Base-by-base conservation (phyloP, 495 filamentous ascomycete genomes). In the Penicillium daleae region DNA sequence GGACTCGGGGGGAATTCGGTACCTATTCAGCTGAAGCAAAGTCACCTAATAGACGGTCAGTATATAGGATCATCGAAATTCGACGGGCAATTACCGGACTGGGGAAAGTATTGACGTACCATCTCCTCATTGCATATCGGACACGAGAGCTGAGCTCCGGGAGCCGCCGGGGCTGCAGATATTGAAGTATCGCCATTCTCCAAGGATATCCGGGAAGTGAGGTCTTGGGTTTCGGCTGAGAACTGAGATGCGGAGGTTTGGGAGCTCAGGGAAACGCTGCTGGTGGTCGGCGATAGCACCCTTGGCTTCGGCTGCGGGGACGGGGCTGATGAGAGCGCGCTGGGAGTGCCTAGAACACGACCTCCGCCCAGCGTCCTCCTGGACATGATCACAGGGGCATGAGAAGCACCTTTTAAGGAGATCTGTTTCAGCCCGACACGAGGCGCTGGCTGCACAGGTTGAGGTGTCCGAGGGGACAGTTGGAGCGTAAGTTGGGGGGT, bases 41-140 rank as follows among this genome's bases (percentile, higher is more conserved):
- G 95, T 99, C 67, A 97, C 81, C 92, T 93, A 62, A 4, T n/a
- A 6, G 60, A 9, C 29, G 39, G 55, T 68, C 21, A 70, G 65
- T 21, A 49, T 49, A 27, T 6, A 56, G 59, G 62, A 40, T 53
- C 13, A 44, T 76, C 15, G 21, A 46, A 13, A n/a, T 15, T 22
- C 29, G 37, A 29, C 19, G 5, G 17, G 6, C 15, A 24, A 59
- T 35, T 46, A 6, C n/a, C 21, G 51, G 8, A 40, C 8, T 27
- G 33, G 37, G 50, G 35, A 58, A 46, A 22, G 7, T 8, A 60
- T 40, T 56, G 71, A 57, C 51, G 4, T 79, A 89, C 92, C 95
- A 99, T 99, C 75, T 97, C 92, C 76, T 98, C 95, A 67, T 89
- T 90, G 76, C 95, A 99, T 61, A 99, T 98, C 46, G 95, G 95